Conservation (phyloP, 1,284 basidiomycete species). For the Stygiomarasmius scandens region DNA sequence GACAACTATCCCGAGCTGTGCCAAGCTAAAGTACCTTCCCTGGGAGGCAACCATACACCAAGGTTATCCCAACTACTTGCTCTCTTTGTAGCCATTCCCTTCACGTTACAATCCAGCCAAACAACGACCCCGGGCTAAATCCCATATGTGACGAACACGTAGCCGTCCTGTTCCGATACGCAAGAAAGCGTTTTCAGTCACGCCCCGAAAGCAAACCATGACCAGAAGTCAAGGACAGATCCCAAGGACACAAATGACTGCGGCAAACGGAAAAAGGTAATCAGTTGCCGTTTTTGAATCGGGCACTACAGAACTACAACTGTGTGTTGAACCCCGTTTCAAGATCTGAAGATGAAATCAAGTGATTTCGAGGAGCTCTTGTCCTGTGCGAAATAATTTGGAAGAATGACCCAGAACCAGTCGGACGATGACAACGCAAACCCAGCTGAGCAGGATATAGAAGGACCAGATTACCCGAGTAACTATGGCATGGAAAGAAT, state of each 20-base stretch:
- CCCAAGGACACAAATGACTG: constrained; percentile 12
- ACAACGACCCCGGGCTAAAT: constrained; percentile 4
- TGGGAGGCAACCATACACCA: neutral
- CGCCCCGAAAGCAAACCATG: constrained; percentile 5
- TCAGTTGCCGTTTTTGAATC: constrained; percentile 19
- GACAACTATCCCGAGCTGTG: neutral
- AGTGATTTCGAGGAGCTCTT: neutral
- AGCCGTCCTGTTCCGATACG: constrained; percentile 15
- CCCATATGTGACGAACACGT: constrained; percentile 6
- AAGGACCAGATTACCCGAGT: neutral
- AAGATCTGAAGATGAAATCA: constrained; percentile 13
- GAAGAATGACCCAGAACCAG: neutral
- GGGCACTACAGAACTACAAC: constrained; percentile 6
- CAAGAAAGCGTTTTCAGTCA: constrained; percentile 17
- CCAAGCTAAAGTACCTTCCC: neutral
- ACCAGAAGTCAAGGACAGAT: constrained; percentile 4
- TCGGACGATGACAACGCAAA: neutral
- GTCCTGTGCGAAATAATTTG: constrained; percentile 14
- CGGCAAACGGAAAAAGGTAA: constrained; percentile 16
- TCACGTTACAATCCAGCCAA: neutral
- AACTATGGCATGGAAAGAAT: constrained; percentile 7
- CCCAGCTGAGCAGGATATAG: constrained; percentile 6
- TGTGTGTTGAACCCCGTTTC: constrained; percentile 9
- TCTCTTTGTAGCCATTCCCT: neutral
- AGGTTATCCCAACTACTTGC: neutral